A percentile compares a stretch with the other conserved stretches of the same genome.
phyloP scores from a whole-genome alignment of 495 filamentous ascomycete species.

The Podospora conica region DNA sequence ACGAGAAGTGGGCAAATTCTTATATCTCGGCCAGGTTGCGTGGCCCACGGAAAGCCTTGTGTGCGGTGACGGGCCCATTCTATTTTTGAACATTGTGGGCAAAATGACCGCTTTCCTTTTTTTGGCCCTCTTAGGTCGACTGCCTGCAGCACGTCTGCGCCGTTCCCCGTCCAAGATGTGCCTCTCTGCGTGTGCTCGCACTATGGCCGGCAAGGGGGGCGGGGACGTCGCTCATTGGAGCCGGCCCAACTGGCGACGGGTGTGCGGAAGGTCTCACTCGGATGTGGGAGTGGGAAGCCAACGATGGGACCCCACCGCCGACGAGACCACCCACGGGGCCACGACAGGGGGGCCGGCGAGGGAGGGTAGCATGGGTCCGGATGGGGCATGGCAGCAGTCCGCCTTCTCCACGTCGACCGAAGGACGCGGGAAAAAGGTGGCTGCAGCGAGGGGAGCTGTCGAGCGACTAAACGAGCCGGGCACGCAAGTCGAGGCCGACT shows the following conservation, averaged over 20 bases:
- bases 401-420: slow-evolving; percentile 24
- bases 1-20: slow-evolving; percentile 42
- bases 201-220: slow-evolving; percentile 21
- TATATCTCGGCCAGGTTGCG: slow-evolving; percentile 38
- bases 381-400: slow-evolving; percentile 3
- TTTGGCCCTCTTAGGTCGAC: slow-evolving; percentile 25
- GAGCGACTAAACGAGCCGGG: slow-evolving; percentile 33
- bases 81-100: slow-evolving; percentile 37
- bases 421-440: slow-evolving; percentile 23
- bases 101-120: slow-evolving; percentile 31
- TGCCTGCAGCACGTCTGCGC: slow-evolving; percentile 16
- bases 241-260: slow-evolving; percentile 31
- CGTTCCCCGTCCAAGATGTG: slow-evolving; percentile 13
- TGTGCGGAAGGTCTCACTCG: slow-evolving; percentile 37
- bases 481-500: slow-evolving; percentile 26
- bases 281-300: slow-evolving; percentile 28
- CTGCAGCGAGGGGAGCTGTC: slow-evolving; percentile 27
- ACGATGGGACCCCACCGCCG: slow-evolving; percentile 27
- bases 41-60: not conserved
- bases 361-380: slow-evolving; percentile 11
- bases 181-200: slow-evolving; percentile 22
- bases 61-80: slow-evolving; percentile 23
- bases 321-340: slow-evolving; percentile 11
- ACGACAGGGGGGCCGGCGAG: slow-evolving; percentile 21
- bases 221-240: slow-evolving; percentile 38